phyloP scores from a whole-genome alignment of 805 yeast genomes.

The Monosporozyma servazzii region DNA sequence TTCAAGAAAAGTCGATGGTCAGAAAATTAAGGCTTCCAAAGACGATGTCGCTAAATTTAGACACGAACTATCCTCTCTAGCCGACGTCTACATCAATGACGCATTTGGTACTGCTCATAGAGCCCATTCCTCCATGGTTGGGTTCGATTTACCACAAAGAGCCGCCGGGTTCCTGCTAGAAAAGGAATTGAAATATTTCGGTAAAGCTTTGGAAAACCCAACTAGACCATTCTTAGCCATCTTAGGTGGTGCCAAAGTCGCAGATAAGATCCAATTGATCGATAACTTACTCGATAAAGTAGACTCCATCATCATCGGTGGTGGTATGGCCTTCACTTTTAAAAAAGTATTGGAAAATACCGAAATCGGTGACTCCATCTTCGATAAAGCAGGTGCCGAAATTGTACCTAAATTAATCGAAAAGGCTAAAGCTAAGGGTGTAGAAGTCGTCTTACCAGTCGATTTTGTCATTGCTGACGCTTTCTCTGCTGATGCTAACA shows the following conservation, averaged over 20 bases:
- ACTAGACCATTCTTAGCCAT: conserved; percentile 97
- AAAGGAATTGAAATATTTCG: conserved; percentile 94
- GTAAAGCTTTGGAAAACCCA: conserved; percentile 98
- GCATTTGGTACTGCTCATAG: conserved; percentile 99
- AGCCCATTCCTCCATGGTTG: conserved; percentile 99
- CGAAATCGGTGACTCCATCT: conserved; percentile 86
- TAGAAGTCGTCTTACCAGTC: conserved; percentile 87
- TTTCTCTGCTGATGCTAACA: conserved; percentile 85
- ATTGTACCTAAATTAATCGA: conserved; percentile 84
- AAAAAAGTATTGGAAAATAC: conserved; percentile 83
- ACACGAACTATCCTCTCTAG: conserved; percentile 78
- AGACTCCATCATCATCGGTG: conserved; percentile 88
- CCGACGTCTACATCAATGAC: conserved; percentile 95
- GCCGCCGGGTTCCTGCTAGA: conserved; percentile 98
- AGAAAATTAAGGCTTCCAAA: conserved; percentile 85
- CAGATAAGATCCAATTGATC: conserved; percentile 96
- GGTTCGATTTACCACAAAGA: conserved; percentile 64
- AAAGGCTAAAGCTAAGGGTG: conserved; percentile 94
- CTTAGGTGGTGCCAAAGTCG: conserved; percentile 99
- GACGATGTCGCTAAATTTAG: conserved; percentile 84
- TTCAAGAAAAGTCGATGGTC: conserved; percentile 81
- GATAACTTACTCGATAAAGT: conserved; percentile 96
- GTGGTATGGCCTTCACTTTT: conserved; percentile 99
- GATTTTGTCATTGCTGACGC: conserved; percentile 95
- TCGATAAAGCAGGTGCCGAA: conserved; percentile 91